Percentiles rank a stretch among this genome's conserved stretches.
These are phyloP conservation scores for Phaeomoniella chlamydospora DNA, from an alignment of 2,329 filamentous ascomycete species.

Conservation along the genomic window DNA sequence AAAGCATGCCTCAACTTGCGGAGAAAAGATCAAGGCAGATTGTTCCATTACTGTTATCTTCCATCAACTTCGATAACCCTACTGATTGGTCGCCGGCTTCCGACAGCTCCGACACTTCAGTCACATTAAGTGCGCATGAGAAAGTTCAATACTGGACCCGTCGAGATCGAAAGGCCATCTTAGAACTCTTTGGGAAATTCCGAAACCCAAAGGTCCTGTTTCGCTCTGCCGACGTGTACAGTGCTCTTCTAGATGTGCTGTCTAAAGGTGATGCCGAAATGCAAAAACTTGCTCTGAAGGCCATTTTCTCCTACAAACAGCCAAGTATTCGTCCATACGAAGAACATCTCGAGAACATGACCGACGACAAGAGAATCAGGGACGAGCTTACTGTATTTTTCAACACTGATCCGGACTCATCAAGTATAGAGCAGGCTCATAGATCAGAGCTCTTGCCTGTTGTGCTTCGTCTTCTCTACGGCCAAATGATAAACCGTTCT, in stretches of 20 bases:
- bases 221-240: constrained; percentile 60
- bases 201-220: constrained; percentile 74
- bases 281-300: constrained; percentile 72
- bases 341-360: constrained; percentile 70
- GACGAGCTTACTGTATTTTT: constrained; percentile 88
- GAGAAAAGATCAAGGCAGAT: constrained; percentile 76
- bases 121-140: constrained; percentile 11
- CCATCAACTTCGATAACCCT: constrained; percentile 18
- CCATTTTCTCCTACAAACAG: constrained; percentile 79
- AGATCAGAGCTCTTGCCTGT: constrained; percentile 66
- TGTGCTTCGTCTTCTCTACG: constrained; percentile 75
- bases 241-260: constrained; percentile 59
- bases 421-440: constrained; percentile 59
- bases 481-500: constrained; percentile 71
- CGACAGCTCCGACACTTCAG: constrained; percentile 8
- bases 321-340: constrained; percentile 61
- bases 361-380: constrained; percentile 83
- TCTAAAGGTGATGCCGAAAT: constrained; percentile 82
- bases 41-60: constrained; percentile 73
- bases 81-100: constrained; percentile 5
- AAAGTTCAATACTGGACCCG: constrained; percentile 25
- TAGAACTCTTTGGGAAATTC: constrained; percentile 73
- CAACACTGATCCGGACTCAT: constrained; percentile 49
- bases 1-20: constrained; percentile 57
- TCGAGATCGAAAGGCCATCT: constrained; percentile 65